Conservation (phyloP, 169 alveolate species). For the Cryptosporidium viatorum region DNA sequence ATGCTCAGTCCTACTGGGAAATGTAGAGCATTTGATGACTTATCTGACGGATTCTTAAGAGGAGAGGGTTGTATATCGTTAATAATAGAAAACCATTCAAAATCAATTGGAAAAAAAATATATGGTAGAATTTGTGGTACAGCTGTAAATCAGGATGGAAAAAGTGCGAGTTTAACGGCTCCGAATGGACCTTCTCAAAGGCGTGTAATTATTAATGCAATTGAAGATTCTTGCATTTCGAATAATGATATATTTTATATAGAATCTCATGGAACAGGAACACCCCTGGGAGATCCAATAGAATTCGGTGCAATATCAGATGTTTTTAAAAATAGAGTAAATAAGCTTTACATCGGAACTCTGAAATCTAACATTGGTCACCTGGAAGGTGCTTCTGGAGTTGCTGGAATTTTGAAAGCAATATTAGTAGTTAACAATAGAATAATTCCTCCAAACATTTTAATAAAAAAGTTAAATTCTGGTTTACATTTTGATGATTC, state of each 20-base stretch:
- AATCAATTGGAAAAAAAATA: background rate
- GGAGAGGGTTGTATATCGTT: slow-evolving; percentile 83
- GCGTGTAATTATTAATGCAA: slow-evolving; percentile 32
- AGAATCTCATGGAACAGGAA: slow-evolving; percentile 86
- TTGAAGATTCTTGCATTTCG: slow-evolving; percentile 76
- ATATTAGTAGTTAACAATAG: slow-evolving; percentile 69
- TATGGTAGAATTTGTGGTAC: slow-evolving; percentile 70
- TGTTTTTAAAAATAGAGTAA: slow-evolving; percentile 69
- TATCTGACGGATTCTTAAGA: slow-evolving; percentile 83
- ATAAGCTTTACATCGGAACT: slow-evolving; percentile 76
- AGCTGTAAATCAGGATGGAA: slow-evolving; percentile 74
- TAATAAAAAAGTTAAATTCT: slow-evolving; percentile 77
- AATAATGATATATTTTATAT: slow-evolving; percentile 62
- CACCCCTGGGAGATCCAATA: slow-evolving; percentile 85
- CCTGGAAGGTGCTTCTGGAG: slow-evolving; percentile 81
- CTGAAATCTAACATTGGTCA: slow-evolving; percentile 80
- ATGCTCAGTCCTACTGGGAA: slow-evolving; percentile 81
- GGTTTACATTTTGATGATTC: slow-evolving; percentile 44
- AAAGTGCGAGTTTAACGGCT: slow-evolving; percentile 72
- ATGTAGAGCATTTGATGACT: slow-evolving; percentile 82
- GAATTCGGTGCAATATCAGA: slow-evolving; percentile 82
- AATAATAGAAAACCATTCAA: slow-evolving; percentile 22
- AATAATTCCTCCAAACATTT: slow-evolving; percentile 80
- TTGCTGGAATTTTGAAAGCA: slow-evolving; percentile 78
- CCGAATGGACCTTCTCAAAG: slow-evolving; percentile 76